phyloP scores from a whole-genome alignment of 768 basidiomycete species.

The Naganishia onofrii region DNA sequence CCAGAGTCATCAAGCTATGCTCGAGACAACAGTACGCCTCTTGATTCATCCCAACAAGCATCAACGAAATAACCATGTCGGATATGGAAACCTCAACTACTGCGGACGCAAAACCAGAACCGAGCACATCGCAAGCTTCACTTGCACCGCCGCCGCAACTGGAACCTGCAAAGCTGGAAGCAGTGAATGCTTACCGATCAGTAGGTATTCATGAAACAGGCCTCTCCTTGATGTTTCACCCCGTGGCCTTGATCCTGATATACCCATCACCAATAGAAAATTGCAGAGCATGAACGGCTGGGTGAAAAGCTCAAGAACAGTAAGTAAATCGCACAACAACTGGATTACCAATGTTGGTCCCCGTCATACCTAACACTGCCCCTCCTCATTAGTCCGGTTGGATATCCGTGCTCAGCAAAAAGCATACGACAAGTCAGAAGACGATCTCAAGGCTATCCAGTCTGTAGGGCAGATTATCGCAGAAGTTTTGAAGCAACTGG shows the following conservation, averaged over 20 bases:
- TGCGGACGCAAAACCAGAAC: conserved; percentile 14
- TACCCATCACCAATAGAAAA: conserved; percentile 66
- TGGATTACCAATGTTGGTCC: neutral
- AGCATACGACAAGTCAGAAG: conserved; percentile 90
- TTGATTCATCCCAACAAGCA: neutral
- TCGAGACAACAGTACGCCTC: no score
- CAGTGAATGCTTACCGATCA: conserved; percentile 52
- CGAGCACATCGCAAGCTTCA: conserved; percentile 14
- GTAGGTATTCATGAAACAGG: conserved; percentile 37
- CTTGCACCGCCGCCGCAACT: conserved; percentile 22
- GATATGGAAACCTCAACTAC: conserved; percentile 14
- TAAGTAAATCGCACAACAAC: conserved; percentile 54
- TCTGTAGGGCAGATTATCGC: conserved; percentile 98
- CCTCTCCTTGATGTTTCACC: neutral
- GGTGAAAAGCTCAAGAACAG: conserved; percentile 86
- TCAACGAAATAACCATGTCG: neutral
- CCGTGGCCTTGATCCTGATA: neutral
- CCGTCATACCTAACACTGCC: neutral
- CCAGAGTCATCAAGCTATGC: neutral
- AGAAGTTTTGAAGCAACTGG: conserved; percentile 97
- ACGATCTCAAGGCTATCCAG: conserved; percentile 98
- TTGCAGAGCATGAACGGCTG: conserved; percentile 81
- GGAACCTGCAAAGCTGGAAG: conserved; percentile 45
- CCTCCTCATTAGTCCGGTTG: conserved; percentile 69
- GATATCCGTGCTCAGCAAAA: conserved; percentile 85